A percentile compares a stretch with the other conserved stretches of the same genome.
Conservation (phyloP, 371 early-diverging fungal genomes). For the Nematocida displodere region DNA sequence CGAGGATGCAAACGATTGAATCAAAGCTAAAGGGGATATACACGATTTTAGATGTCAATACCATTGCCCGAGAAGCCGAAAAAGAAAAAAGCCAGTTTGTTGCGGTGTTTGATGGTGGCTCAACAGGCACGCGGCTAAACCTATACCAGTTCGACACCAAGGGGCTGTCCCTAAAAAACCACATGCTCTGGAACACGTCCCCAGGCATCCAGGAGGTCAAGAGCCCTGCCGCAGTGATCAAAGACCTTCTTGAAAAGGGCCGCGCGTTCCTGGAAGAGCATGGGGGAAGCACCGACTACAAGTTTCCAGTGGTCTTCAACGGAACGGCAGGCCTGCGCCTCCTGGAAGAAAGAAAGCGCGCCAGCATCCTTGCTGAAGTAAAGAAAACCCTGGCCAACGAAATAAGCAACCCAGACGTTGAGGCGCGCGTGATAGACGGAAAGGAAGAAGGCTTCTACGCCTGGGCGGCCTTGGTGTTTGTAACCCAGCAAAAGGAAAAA, state of each 20-base stretch:
- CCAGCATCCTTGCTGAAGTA: conserved; percentile 40
- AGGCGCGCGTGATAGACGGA: conserved; percentile 56
- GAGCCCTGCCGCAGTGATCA: conserved; percentile 9
- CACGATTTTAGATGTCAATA: neutral
- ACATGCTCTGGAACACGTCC: neutral
- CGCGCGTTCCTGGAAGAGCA: neutral
- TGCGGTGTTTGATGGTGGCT: conserved; percentile 60
- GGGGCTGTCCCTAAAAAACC: conserved; percentile 5
- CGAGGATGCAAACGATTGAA: neutral
- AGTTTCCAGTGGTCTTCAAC: conserved; percentile 58
- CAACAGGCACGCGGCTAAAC: conserved; percentile 62
- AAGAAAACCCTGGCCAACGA: conserved; percentile 25
- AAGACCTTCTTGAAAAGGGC: neutral
- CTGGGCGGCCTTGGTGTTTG: conserved; percentile 46
- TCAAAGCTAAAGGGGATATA: neutral
- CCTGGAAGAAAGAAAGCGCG: neutral
- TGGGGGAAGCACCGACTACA: neutral
- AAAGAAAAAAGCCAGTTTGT: conserved; percentile 27
- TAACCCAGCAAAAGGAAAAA: conserved; percentile 27
- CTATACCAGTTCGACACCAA: conserved; percentile 56
- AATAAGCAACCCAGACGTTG: conserved; percentile 50
- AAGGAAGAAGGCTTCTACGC: conserved; percentile 56
- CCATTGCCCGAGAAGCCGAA: neutral
- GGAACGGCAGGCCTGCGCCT: conserved; percentile 63
- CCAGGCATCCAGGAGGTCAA: neutral